Evolutionary conservation across 768 basidiomycete genomes (phyloP), one percentile per base, ranked within the genome.

Genomic region (Lyophyllum semitale): DNA sequence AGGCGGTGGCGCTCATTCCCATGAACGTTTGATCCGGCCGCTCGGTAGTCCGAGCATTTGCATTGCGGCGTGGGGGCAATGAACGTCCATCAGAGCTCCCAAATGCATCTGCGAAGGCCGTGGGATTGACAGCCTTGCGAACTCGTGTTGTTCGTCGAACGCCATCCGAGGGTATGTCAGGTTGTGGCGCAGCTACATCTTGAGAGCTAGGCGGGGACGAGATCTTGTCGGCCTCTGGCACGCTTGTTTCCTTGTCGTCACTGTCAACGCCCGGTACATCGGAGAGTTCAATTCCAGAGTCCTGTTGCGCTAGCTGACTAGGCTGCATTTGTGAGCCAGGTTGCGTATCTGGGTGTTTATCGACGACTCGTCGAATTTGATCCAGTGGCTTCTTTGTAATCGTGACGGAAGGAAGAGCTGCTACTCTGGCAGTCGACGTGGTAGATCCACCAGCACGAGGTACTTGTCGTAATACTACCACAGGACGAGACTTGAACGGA

Each of bases 1-100:
- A 72, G 8, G 88, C 85, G 1, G 82, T 77, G 18, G 84, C 81
- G 49, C 80, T 87, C 84, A 92, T 86, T 29, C 85, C 83, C 48
- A 79, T 76, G 66, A 89, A 88, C 18, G 71, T 69, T 46, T 73
- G 73, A 29, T 73, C 76, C 27, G 65, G 60, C 11, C 59, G 67
- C 38, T 58, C 71, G 15, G 63, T 59, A 18, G 71, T 68, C 35
- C 63, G 61, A 7, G 68, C 58, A 41, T 64, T 48, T 27, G 66
- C 68, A 55, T 76, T 84, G 32, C 85, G 80, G 45, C 85, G 80
- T 41, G 77, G 63, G 20, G 67, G 62, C 17, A 65, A 53, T 22
- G 70, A 54, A 40, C 70, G 68, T 29, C 68, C 51, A 45, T 64
- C 58, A 17, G 68, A 64, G 23, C 58, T 45, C 8, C 68, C 71